Evolutionary conservation across 2,329 filamentous ascomycete genomes (phyloP), one percentile per base, ranked within the genome.

Genomic region (Neoarthrinium moseri): DNA sequence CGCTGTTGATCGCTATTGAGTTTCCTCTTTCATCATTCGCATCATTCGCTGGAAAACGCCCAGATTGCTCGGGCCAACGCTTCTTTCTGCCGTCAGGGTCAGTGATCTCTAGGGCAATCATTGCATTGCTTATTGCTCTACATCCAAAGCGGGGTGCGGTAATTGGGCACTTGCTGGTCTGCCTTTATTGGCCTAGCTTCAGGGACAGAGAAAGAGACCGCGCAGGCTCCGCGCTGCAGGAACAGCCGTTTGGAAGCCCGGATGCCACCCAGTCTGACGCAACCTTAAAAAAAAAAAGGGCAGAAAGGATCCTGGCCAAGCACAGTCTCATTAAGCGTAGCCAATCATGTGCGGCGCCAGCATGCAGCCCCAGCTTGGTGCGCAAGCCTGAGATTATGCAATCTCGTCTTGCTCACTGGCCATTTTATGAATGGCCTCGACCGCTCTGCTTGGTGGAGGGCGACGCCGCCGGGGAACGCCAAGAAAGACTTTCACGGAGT

Each of bases 251-350:
- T 10, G 24, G 38, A 21, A 27, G 21, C 22, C 35, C 17, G 15
- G 18, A 38, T n/a, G n/a, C n/a, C 37, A 34, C 32, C 32, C 15
- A 40, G 30, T 40, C 37, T 43, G 39, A 43, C 29, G 39, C 39
- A 43, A 43, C 26, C 26, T 43, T 43, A 34, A 43, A 43, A n/a
- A n/a, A n/a, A n/a, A n/a, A n/a, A n/a, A n/a, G n/a, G n/a, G n/a
- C n/a, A n/a, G n/a, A n/a, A n/a, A 15, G 39, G 39, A 43, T 43
- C 39, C 39, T 43, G 22, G 39, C 39, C 39, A 43, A 43, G 39
- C 27, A 18, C 27, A 17, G 27, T 43, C 39, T 18, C 18, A 43
- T 29, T 7, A 21, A 21, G 26, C 26, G 18, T 15, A 32, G 18
- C 39, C 39, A 43, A 43, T 43, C 39, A 43, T 13, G 20, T 10